Base-by-base conservation (phyloP, 164 flowering plant species). In the Nymphaea thermarum region DNA sequence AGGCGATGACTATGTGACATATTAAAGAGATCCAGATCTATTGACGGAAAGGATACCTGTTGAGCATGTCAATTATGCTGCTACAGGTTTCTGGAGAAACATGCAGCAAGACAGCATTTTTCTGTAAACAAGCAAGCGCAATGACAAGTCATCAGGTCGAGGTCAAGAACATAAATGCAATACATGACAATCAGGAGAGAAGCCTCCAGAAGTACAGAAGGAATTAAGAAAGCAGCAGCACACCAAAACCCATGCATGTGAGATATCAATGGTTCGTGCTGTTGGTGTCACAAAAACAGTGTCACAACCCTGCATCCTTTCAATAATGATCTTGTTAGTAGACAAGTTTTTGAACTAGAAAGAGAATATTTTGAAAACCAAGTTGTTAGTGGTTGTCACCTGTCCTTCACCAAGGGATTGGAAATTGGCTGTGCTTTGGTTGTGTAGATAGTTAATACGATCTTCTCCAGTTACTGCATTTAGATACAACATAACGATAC, bases 161-260 rank as follows among this genome's bases (percentile, higher is more conserved):
- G 53, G 11, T 5, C 53, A 45, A 45, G 11, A 45, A 5, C 5
- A 45, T 45, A 45, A 5, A 60, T 69, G 68, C 62, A 36, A 51
- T 42, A 63, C 67, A 42, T 60, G 47, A 11, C 10, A 36, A 68
- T 42, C 43, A 42, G 18, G 5, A 64, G 44, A 43, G 53, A 4
- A 43, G 16, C 25, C 43, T 44, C 11, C 18, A 47, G 4, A 41
- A 63, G 15, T 12, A 41, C 43, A 16, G 43, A 41, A 63, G 11
- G 66, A 41, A 16, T 4, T 7, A 65, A 36, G 3, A 51, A 14
- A 53, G 8, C 5, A 70, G 53, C 4, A 71, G 55, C 71, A 71
- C 79, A 91, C 98, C 98, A 89, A 89, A 66, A 89, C 68, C 98
- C 96, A 91, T 65, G 96, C 87, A 80, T 87, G 81, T 8, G 89